Conservation (phyloP, 805 yeast species). For the Sungouiella thailandica region DNA sequence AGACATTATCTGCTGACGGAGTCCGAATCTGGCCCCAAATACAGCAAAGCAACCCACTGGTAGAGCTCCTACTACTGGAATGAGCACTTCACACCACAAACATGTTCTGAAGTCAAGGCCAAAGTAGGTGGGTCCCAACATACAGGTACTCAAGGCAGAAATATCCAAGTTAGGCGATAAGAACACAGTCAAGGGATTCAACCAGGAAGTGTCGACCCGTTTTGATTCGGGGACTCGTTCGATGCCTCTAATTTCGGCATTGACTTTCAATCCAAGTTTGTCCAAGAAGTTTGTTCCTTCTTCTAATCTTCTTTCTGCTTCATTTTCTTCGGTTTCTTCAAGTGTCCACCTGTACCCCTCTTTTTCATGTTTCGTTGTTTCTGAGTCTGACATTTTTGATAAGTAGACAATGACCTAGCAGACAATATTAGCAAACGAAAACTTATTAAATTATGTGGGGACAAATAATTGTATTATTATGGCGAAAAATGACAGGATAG, state of each 20-base stretch:
- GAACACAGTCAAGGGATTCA: constrained; percentile 22
- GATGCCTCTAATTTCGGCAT: constrained; percentile 26
- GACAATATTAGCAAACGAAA: too few species aligned
- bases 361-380: background rate
- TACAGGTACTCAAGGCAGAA: constrained; percentile 13
- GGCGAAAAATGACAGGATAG: too few species aligned
- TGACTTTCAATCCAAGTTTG: constrained; percentile 19
- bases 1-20: constrained; percentile 25
- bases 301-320: constrained; percentile 5
- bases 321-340: background rate
- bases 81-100: constrained; percentile 7
- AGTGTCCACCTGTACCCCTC: background rate
- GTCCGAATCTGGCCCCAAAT: constrained; percentile 14
- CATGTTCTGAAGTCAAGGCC: constrained; percentile 13
- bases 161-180: constrained; percentile 25
- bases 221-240: constrained; percentile 24
- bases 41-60: constrained; percentile 14
- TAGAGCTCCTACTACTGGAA: constrained; percentile 11
- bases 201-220: constrained; percentile 13
- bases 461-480: too few species aligned
- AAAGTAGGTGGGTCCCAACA: constrained; percentile 13
- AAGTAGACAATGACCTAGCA: too few species aligned
- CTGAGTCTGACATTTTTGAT: background rate
- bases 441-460: too few species aligned
- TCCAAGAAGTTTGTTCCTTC: constrained; percentile 14